phyloP scores from a whole-genome alignment of 164 flowering plant genomes.

The Stephania cephalantha region DNA sequence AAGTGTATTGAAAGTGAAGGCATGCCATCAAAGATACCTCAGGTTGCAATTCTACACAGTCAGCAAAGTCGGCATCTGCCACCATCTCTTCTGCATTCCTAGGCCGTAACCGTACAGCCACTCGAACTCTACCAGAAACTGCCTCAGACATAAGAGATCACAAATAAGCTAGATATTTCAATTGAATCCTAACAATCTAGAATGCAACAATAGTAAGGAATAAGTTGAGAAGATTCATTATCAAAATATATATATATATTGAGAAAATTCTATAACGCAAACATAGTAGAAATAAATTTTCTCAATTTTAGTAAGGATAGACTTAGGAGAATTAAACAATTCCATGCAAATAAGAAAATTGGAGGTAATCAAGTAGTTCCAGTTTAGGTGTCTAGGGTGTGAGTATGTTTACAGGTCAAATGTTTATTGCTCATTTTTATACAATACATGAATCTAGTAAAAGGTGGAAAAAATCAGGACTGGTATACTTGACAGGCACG shows the following conservation, averaged over 20 bases:
- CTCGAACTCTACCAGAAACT: constrained; percentile 93
- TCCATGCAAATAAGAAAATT: background rate
- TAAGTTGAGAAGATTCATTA: background rate
- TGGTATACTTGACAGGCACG: background rate
- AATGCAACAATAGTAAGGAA: background rate
- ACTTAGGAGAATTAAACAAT: background rate
- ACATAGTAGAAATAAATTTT: background rate
- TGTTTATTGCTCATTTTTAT: background rate
- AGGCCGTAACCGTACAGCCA: constrained; percentile 89
- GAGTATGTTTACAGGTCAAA: background rate
- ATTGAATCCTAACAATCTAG: background rate
- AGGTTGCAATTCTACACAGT: constrained; percentile 95
- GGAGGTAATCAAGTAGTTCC: background rate
- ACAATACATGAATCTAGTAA: background rate
- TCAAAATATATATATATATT: no score
- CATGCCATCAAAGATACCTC: constrained; percentile 44
- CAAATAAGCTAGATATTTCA: background rate
- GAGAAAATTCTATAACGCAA: background rate
- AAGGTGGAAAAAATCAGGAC: background rate
- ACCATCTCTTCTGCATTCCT: constrained; percentile 74
- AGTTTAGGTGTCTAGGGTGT: background rate
- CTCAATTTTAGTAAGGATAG: background rate
- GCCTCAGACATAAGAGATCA: constrained; percentile 14
- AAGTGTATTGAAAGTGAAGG: background rate
- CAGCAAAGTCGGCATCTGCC: constrained; percentile 98